phyloP scores from a whole-genome alignment of 2,329 filamentous ascomycete genomes.

The Daldinia eschscholtzii region DNA sequence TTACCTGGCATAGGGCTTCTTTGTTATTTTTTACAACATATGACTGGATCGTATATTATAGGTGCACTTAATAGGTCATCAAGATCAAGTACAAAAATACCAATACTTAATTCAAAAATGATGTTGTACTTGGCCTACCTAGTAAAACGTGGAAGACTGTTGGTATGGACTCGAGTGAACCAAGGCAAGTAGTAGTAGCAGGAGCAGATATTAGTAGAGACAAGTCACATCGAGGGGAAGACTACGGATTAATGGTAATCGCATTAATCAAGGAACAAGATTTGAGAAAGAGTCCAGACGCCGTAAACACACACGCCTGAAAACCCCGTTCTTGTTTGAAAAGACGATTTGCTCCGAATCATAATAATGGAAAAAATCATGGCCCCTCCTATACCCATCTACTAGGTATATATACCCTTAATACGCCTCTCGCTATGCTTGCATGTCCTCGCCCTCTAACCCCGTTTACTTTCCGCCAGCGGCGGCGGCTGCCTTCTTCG shows the following conservation, averaged over 20 bases:
- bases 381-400: slow-evolving; percentile 10
- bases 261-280: slow-evolving; percentile 30
- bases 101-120: slow-evolving; percentile 19
- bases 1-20: slow-evolving; percentile 44
- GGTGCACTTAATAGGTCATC: slow-evolving; percentile 55
- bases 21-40: slow-evolving; percentile 47
- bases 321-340: slow-evolving; percentile 33
- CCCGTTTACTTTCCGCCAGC: slow-evolving; percentile 49
- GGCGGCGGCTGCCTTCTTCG: slow-evolving; percentile 57
- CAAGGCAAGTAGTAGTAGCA: not conserved
- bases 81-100: slow-evolving; percentile 47
- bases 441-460: no score
- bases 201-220: not conserved
- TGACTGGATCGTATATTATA: slow-evolving; percentile 65
- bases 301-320: slow-evolving; percentile 41
- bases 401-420: not conserved
- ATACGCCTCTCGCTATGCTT: slow-evolving; percentile 17
- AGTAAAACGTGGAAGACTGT: not conserved
- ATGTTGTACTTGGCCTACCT: not conserved
- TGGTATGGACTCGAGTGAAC: not conserved
- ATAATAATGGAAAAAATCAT: slow-evolving; percentile 35
- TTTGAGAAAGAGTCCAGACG: slow-evolving; percentile 38
- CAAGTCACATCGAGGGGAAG: slow-evolving; percentile 1
- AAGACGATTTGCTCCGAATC: slow-evolving; percentile 37
- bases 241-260: slow-evolving; percentile 11